Base-by-base conservation (phyloP, 1,139 yeast genomes). In the Lodderomyces oxycetoniae region DNA sequence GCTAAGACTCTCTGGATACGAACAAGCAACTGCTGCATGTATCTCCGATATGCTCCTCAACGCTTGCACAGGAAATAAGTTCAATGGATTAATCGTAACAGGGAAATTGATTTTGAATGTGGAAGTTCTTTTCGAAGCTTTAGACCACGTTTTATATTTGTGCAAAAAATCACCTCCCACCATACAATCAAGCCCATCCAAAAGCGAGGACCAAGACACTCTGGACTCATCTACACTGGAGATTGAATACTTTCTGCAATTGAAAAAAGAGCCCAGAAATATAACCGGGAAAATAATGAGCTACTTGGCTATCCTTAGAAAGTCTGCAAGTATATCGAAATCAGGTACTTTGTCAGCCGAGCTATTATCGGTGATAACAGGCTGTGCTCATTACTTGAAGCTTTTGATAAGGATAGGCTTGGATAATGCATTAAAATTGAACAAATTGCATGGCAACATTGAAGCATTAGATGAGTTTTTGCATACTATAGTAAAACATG, bases 321-420 rank as follows among this genome's bases (percentile, higher is more conserved):
- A 79, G 48, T 62, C 80, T 0, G 70, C 45, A 42, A 67, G 62
- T 35, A 53, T 64, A 4, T 48, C 64, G n/a, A 47, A 62, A 6
- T 74, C 86, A 1, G 88, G 87, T 13, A 85, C 82, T 34, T 51
- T 71, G 30, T 66, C 73, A 2, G 67, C 71, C 0, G 74, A 69
- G 38, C 51, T 91, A 31, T 67, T 91, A 44, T 79, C 93, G 1
- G 78, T 89, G 4, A 91, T 89, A 9, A 88, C 96, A 2, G 89
- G 95, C 1, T 68, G 93, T 50, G 97, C 98, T 0, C 98, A 93
- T 56, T 89, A 88, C 55, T 67, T 91, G 49, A 91, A 93, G 54
- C 67, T 91, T 8, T 66, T 91, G 24, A 84, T 91, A 12, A 68
- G 97, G 42, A 77, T 79, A 49, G 95, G 96, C 1, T 69, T 91